Evolutionary conservation across 352 stramenopile species (phyloP), one percentile per base, ranked within the genome.

Genomic region (Phytophthora europaea): DNA sequence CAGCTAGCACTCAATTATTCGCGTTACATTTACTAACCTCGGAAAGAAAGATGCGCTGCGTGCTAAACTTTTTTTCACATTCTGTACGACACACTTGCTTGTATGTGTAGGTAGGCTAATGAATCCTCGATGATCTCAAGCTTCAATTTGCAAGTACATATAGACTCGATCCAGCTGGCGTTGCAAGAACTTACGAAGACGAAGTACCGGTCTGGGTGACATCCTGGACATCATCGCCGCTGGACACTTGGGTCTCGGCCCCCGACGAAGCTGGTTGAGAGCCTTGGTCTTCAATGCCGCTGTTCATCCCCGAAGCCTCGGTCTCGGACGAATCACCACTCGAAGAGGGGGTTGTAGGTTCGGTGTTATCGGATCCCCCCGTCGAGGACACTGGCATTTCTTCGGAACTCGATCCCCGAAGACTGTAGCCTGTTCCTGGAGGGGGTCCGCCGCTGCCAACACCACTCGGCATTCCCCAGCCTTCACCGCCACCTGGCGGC

Each of bases 1-100:
- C 61, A 94, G 33, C 40, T 84, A 10, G 72, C 82, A 38, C 70
- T 94, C 8, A 69, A 64, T 22, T 62, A 65, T 33, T 78, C 73
- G 10, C 61, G 68, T 15, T 61, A 78, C 45, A 77, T 26, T 47
- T 65, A 67, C 33, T 58, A 77, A 34, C 36, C n/a, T 56, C 23
- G 7, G 2, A 60, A 66, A 60, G 20, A 20, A 61, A 43, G 48
- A 38, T 33, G 26, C 38, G 43, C 34, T 33, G 8, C 8, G 13
- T 15, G 43, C 4, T 23, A 51, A 18, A 20, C 43, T 51, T 51
- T 51, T 20, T 4, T 51, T 51, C 16, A 51, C 43, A 51, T 51
- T 23, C n/a, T 47, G 38, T 51, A 51, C 43, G n/a, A 51, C 43
- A 51, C 43, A 51, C 20, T 51, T 51, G 18, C n/a, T 51, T 12